Evolutionary conservation across 148 eudicot species (phyloP), one percentile per base, ranked within the genome.

Genomic region (Oxyria digyna): DNA sequence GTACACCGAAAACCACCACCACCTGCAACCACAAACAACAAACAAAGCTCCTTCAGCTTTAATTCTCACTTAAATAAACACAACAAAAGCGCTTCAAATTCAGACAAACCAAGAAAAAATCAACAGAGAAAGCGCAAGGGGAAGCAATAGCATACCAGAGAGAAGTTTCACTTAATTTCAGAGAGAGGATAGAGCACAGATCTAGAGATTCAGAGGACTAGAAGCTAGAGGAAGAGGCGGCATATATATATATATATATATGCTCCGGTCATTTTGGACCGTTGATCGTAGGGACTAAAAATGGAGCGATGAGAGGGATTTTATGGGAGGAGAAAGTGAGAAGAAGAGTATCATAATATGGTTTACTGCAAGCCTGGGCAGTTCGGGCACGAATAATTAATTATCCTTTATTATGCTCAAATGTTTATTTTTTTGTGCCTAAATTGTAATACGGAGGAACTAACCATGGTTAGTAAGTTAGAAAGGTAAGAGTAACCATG

Each of bases 201-300:
- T 59, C 65, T 59, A 37, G 18, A 59, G 37, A 12, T 59, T 59
- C 37, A 8, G 37, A 20, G 6, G 1, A 12, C 65, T 59, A 59
- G 29, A 59, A 59, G 37, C 65, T 13, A 18, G 37, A 29, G 29
- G 38, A 59, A 59, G 0, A 27, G 20, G 37, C 65, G 38, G 29
- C 20, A 59, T 18, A n/a, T n/a, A n/a, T n/a, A n/a, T n/a, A n/a
- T n/a, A n/a, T n/a, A n/a, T n/a, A n/a, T n/a, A n/a, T n/a, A 59
- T 18, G 37, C 37, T 59, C 37, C 20, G 3, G 3, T 29, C 65
- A 59, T 27, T 29, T 59, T 29, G 18, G 65, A 29, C 65, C 65
- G 65, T 59, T 59, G 65, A 59, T 59, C 65, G 65, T 59, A 59
- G 65, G 65, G 65, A 59, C 65, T 29, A 59, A 15, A n/a, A 59